Conservation (phyloP, 495 filamentous ascomycete species). For the Talaromyces stipitatus region DNA sequence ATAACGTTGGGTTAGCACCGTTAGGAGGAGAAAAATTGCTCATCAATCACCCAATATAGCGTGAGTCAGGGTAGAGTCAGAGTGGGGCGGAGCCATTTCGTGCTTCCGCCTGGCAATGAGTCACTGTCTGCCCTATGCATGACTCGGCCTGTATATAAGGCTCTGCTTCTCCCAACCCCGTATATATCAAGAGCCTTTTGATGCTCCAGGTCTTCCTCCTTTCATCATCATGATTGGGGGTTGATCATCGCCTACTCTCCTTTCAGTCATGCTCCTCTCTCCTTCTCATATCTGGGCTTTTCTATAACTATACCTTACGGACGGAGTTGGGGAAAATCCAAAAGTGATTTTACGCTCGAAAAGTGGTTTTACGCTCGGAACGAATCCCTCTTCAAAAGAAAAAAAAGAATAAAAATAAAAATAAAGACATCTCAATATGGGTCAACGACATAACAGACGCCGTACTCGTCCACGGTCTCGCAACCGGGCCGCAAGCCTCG, state of each 20-base stretch:
- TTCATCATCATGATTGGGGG: constrained; percentile 3
- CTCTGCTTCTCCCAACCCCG: background rate
- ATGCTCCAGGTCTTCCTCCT: background rate
- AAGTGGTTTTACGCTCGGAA: background rate
- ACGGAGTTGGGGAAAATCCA: background rate
- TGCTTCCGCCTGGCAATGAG: background rate
- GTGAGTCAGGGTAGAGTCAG: background rate
- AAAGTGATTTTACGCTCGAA: background rate
- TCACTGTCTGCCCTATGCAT: background rate
- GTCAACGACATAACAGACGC: constrained; percentile 42
- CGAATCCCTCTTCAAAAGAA: background rate
- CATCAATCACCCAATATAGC: background rate
- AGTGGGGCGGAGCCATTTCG: background rate
- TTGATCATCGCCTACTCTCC: background rate
- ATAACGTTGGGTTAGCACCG: too few species aligned
- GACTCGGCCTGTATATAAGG: background rate
- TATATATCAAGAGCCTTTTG: background rate
- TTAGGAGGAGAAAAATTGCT: too few species aligned
- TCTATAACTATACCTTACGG: background rate
- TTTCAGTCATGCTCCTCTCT: background rate
- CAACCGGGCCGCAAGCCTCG: constrained; percentile 14
- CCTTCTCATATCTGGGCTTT: background rate
- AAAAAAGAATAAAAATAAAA: background rate
- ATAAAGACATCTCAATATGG: constrained; percentile 19
- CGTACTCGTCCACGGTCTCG: constrained; percentile 37